Percentiles rank a stretch among this genome's conserved stretches.
Evolutionary conservation across 2,329 filamentous ascomycete genomes (phyloP).

Genomic region (Cladobotryum mycophilum): DNA sequence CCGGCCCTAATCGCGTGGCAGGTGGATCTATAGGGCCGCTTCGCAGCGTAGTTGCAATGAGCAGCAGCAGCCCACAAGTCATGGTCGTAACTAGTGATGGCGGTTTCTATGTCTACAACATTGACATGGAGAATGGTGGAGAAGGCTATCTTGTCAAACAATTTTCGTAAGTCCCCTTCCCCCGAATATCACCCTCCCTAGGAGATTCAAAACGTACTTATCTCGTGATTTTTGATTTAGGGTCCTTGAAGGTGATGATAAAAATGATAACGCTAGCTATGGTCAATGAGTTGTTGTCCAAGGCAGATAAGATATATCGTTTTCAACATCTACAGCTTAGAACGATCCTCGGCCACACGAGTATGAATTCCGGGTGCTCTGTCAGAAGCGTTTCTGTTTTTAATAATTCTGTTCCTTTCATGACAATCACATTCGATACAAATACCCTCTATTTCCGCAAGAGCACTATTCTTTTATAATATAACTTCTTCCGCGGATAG

Average conservation of each 20-base stretch:
- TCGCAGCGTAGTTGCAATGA: slow-evolving; percentile 94
- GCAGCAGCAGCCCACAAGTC: slow-evolving; percentile 85
- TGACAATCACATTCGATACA: not conserved
- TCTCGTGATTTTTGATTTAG: slow-evolving; percentile 23
- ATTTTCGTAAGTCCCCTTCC: slow-evolving; percentile 67
- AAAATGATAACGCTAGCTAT: slow-evolving; percentile 44
- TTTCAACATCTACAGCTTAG: too few species aligned
- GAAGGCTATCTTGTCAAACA: slow-evolving; percentile 89
- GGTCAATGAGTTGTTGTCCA: slow-evolving; percentile 20
- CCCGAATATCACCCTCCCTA: not conserved
- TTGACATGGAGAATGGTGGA: slow-evolving; percentile 89
- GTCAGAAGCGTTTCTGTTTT: too few species aligned
- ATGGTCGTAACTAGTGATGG: slow-evolving; percentile 98
- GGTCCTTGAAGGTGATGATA: slow-evolving; percentile 50
- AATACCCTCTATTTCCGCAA: not conserved
- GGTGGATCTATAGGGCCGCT: slow-evolving; percentile 47
- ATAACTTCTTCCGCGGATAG: not conserved
- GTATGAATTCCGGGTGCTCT: too few species aligned
- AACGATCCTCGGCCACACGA: too few species aligned
- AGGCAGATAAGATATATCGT: not conserved
- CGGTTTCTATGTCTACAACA: slow-evolving; percentile 88
- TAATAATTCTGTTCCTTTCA: too few species aligned
- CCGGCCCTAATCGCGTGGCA: slow-evolving; percentile 16
- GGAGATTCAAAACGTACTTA: slow-evolving; percentile 1
- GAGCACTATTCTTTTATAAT: not conserved